phyloP scores from a whole-genome alignment of 257 asterid genomes.

The Osmanthus fragrans region DNA sequence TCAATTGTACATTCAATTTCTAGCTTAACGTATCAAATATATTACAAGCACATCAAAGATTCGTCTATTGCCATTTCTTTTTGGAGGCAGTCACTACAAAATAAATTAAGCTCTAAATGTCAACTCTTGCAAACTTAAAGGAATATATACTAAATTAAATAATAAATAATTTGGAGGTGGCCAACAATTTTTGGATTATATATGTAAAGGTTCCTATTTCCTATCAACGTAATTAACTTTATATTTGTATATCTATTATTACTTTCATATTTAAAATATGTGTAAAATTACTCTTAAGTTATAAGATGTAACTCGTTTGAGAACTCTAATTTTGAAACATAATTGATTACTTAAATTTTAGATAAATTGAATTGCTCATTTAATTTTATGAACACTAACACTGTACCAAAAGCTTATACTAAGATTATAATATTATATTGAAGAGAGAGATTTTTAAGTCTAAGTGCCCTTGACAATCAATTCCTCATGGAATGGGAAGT shows the following conservation, averaged over 20 bases:
- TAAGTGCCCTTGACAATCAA: no score
- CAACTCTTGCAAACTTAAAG: slow-evolving; percentile 24
- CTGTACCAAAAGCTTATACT: no score
- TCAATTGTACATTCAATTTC: no score
- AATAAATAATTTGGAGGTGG: slow-evolving; percentile 21
- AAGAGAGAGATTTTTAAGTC: no score
- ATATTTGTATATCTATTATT: not conserved
- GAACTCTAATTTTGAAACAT: not conserved
- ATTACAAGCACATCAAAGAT: no score
- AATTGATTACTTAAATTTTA: no score
- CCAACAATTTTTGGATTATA: slow-evolving; percentile 9
- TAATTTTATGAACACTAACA: no score
- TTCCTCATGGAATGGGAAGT: no score
- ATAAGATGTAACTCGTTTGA: not conserved
- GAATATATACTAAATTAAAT: slow-evolving; percentile 42
- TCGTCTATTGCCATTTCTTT: no score
- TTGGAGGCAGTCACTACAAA: slow-evolving; percentile 3
- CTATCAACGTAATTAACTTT: not conserved
- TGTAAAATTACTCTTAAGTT: not conserved
- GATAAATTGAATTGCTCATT: no score
- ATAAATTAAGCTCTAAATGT: slow-evolving; percentile 30
- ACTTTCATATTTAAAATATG: not conserved
- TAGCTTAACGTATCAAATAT: not conserved
- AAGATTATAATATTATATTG: no score
- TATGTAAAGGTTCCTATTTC: slow-evolving; percentile 25